Percentiles rank a stretch among this genome's conserved stretches.
Conservation (phyloP, 768 basidiomycete genomes). For the Kwoniella mangroviensis region DNA sequence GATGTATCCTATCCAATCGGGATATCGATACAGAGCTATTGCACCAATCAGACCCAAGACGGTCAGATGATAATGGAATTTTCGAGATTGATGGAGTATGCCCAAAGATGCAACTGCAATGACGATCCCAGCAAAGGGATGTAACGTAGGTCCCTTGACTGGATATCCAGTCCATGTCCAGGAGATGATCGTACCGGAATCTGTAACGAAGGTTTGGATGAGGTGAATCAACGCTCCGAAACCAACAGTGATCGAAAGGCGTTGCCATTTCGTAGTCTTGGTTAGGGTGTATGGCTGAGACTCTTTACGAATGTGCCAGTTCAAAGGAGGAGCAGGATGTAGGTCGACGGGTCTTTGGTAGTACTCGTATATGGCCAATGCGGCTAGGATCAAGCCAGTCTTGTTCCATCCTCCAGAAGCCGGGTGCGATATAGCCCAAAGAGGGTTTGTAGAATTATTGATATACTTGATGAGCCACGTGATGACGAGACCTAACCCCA, state of each 20-base stretch:
- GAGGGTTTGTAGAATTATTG: conserved; percentile 81
- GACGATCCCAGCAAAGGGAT: conserved; percentile 72
- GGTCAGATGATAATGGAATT: conserved; percentile 22
- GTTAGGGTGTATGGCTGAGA: background rate
- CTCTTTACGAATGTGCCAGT: conserved; percentile 5
- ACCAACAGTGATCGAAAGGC: conserved; percentile 31
- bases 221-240: conserved; percentile 64
- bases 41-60: conserved; percentile 63
- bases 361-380: conserved; percentile 66
- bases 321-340: conserved; percentile 33
- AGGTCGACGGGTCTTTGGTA: conserved; percentile 29
- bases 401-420: conserved; percentile 73
- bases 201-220: conserved; percentile 73
- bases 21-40: conserved; percentile 66
- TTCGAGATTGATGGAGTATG: conserved; percentile 43
- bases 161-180: conserved; percentile 92
- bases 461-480: conserved; percentile 74
- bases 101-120: conserved; percentile 69
- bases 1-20: conserved; percentile 72
- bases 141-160: conserved; percentile 72
- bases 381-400: conserved; percentile 66
- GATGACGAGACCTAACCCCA: conserved; percentile 69
- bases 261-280: conserved; percentile 13
- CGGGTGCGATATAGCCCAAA: conserved; percentile 77
- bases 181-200: conserved; percentile 76